Base-by-base conservation (phyloP, 1,284 basidiomycete genomes). In the Cryptococcus jaspeensis region DNA sequence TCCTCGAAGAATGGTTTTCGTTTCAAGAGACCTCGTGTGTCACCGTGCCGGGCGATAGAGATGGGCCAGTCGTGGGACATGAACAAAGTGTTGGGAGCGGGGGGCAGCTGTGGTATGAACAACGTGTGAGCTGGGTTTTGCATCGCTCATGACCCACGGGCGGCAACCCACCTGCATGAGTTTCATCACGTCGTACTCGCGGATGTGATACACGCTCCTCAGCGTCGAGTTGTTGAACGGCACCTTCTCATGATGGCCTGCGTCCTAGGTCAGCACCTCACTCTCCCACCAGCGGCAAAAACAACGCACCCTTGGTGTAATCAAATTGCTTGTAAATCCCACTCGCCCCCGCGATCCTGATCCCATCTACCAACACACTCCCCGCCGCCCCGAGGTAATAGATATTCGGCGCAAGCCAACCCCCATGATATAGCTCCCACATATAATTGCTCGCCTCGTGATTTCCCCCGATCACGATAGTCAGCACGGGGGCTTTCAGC, bases 41-140 rank as follows among this genome's bases (percentile, higher is more conserved):
- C 83, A 8, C 95, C 94, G 64, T 91, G 82, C 20, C 86, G 84
- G 57, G 89, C 90, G 61, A 99, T 94, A 1, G 83, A 83, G 48
- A 86, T 84, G 0, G 96, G 96, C 96, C 95, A 99, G 78, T 99
- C 95, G 73, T 99, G 96, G 1, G 92, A 96, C 20, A 99, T 80
- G 76, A 97, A 89, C 35, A 98, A 83, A 41, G 87, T 80, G 22
- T 58, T 52, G 5, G 52, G 36, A 13, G 35, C n/a, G 23, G 55
- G 44, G 6, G 58, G 53, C 35, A 50, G 64, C 53, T 46, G 45
- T n/a, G 23, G 43, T 5, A 8, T 66, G 52, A 0, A 66, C 58
- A 63, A 67, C 53, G 37, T 28, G 51, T 23, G 40, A 23, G 36
- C 58, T 18, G 57, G 53, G 43, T 45, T n/a, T n/a, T n/a, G n/a